Percentiles rank a stretch among this genome's conserved stretches.
These are phyloP conservation scores for Scheffersomyces amazonensis DNA, from an alignment of 805 yeast genomes.

Conservation along the genomic window DNA sequence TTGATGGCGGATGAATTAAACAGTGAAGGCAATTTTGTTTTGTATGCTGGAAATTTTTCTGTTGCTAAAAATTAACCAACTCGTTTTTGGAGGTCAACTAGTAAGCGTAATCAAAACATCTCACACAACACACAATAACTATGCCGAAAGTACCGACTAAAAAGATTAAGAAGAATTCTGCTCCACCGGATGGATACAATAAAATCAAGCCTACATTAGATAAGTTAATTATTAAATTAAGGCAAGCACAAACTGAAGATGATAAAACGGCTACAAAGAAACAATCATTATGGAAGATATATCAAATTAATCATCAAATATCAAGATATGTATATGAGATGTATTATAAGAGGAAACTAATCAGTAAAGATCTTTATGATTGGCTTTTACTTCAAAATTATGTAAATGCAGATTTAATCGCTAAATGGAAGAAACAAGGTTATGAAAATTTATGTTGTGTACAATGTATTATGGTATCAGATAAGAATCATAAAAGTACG, in stretches of 20 bases:
- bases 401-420: constrained; percentile 69
- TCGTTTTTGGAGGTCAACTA: too few relatives aligned
- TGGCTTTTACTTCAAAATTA: constrained; percentile 68
- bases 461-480: constrained; percentile 64
- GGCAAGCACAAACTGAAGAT: constrained; percentile 38
- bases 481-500: constrained; percentile 55
- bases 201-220: constrained; percentile 64
- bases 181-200: constrained; percentile 73
- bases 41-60: too few relatives aligned
- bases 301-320: constrained; percentile 68
- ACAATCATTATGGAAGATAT: constrained; percentile 67
- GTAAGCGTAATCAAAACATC: too few relatives aligned
- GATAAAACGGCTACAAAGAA: constrained; percentile 47
- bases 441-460: constrained; percentile 85
- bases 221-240: constrained; percentile 57
- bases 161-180: constrained; percentile 38
- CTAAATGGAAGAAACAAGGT: constrained; percentile 81
- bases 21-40: too few relatives aligned
- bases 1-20: too few relatives aligned
- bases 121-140: too few relatives aligned
- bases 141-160: constrained; percentile 44
- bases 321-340: constrained; percentile 74
- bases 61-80: too few relatives aligned
- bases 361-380: constrained; percentile 64
- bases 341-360: constrained; percentile 66